Base-by-base conservation (phyloP, 1,284 basidiomycete species). In the Pseudozyma sp. region DNA sequence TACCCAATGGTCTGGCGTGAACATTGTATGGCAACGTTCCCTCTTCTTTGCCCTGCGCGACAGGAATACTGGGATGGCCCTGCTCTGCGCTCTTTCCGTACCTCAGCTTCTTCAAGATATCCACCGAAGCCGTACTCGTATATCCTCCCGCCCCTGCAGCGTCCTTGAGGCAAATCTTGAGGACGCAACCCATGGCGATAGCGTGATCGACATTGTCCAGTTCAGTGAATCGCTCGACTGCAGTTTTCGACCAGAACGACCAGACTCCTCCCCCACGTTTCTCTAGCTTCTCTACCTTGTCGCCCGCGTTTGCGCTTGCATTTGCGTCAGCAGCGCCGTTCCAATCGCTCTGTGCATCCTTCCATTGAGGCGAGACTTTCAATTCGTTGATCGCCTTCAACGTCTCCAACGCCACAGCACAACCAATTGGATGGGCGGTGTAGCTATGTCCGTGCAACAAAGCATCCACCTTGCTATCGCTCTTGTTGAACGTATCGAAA, bases 361-460 rank as follows among this genome's bases (percentile, higher is more conserved):
- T 79, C 92, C 92, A 95, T 3, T 84, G 62, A 83, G 19, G 90
- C 89, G 2, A 82, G 84, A 6, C 18, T 89, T 89, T 72, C 69
- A 86, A 76, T 35, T 76, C 52, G 36, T 85, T 82, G 31, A 96
- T 86, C 64, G 92, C 87, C 18, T 89, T 86, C 48, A 98, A 87
- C 11, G 94, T 90, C 85, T 91, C 90, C 74, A 91, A 90, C 1
- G 96, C 95, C 2, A 97, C 93, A 56, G 92, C 91, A 85, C 96
- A 98, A 0, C 95, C 96, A 45, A 84, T 78, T 0, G 83, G 80
- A 49, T 84, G 81, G 1, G 83, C 82, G 11, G 83, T 84, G 85
- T 99, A 99, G 64, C 92, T 94, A 85, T 99, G 96, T 0, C 96
- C 96, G 75, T 99, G 96, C 5, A 98, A 86, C 8, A 99, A 87